phyloP scores from a whole-genome alignment of 1,284 basidiomycete genomes.

The Trametes polyzona region DNA sequence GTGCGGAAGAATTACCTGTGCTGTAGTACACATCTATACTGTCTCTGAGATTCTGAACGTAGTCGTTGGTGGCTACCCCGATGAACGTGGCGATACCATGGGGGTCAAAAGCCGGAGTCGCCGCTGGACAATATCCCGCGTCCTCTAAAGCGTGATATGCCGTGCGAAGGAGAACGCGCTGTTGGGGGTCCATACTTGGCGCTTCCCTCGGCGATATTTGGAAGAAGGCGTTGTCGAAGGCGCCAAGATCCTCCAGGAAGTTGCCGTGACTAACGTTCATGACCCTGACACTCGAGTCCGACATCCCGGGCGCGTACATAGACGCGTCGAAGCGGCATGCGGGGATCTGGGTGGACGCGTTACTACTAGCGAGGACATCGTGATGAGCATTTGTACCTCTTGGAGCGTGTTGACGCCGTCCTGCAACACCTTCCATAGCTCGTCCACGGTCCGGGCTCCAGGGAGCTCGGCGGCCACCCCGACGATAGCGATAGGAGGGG shows the following conservation, averaged over 20 bases:
- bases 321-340: slow-evolving; percentile 54
- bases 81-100: slow-evolving; percentile 66
- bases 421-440: slow-evolving; percentile 64
- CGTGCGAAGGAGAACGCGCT: slow-evolving; percentile 65
- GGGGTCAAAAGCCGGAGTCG: slow-evolving; percentile 52
- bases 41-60: slow-evolving; percentile 62
- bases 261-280: slow-evolving; percentile 55
- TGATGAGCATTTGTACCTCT: slow-evolving; percentile 45
- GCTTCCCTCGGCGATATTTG: slow-evolving; percentile 74
- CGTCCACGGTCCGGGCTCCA: slow-evolving; percentile 49
- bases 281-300: slow-evolving; percentile 35
- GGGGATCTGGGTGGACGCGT: slow-evolving; percentile 10
- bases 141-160: slow-evolving; percentile 71
- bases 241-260: slow-evolving; percentile 58
- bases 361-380: neutral
- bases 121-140: slow-evolving; percentile 67
- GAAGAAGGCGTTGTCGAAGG: slow-evolving; percentile 75
- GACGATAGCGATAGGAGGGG: slow-evolving; percentile 50
- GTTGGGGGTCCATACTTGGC: slow-evolving; percentile 75
- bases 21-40: slow-evolving; percentile 72
- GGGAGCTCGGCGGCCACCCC: slow-evolving; percentile 74
- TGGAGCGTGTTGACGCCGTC: slow-evolving; percentile 60
- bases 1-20: slow-evolving; percentile 63
- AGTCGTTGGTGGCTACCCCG: slow-evolving; percentile 71
- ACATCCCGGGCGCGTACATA: slow-evolving; percentile 41